Evolutionary conservation across 805 yeast genomes (phyloP).

Genomic region (Yarrowia deformans): DNA sequence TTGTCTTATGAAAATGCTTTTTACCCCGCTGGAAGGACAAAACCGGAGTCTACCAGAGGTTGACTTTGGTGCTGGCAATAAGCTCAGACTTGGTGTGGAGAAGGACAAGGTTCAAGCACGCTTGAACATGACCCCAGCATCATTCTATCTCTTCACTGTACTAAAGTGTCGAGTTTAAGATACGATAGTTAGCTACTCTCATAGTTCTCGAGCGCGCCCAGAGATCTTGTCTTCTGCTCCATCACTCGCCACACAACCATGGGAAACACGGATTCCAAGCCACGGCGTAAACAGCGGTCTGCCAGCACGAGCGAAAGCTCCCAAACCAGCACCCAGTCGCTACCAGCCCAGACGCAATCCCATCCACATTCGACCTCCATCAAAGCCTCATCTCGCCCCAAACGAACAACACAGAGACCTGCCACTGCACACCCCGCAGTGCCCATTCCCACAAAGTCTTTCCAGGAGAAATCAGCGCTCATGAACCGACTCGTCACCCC

Average conservation of each 20-base stretch:
- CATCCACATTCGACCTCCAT: background rate
- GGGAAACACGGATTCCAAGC: constrained; percentile 38
- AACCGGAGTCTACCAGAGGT: background rate
- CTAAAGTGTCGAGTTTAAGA: background rate
- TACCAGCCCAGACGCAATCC: background rate
- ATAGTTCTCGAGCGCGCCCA: background rate
- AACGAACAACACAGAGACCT: constrained; percentile 8
- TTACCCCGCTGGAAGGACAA: constrained; percentile 21
- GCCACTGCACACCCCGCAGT: constrained; percentile 31
- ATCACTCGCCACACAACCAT: background rate
- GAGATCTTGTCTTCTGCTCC: constrained; percentile 4
- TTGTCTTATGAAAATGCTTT: background rate
- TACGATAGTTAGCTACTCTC: background rate
- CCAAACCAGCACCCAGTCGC: constrained; percentile 19
- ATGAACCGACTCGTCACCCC: constrained; percentile 25
- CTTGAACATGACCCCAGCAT: constrained; percentile 30
- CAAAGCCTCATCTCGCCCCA: constrained; percentile 20
- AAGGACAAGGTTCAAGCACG: constrained; percentile 37
- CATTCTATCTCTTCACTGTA: background rate
- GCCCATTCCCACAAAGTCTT: constrained; percentile 31
- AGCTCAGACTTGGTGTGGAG: constrained; percentile 38
- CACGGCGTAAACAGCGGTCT: constrained; percentile 28
- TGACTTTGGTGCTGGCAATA: background rate
- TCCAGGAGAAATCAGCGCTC: constrained; percentile 29
- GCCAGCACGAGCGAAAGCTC: constrained; percentile 18